These are phyloP conservation scores for Dalechampia spathulata DNA, from an alignment of 441 rosid species.

Conservation along the genomic window DNA sequence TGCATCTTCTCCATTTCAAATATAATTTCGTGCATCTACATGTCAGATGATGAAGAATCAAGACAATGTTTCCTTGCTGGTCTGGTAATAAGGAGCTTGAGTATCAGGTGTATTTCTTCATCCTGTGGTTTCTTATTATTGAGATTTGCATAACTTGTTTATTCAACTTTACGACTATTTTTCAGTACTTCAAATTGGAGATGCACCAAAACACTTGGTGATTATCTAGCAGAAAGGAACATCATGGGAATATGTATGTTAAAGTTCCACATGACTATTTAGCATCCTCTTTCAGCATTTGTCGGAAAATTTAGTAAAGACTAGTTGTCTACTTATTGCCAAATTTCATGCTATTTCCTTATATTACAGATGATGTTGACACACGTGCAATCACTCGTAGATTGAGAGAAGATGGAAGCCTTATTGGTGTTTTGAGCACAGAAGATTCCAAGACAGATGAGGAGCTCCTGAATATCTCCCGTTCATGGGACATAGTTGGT, in stretches of 20 bases:
- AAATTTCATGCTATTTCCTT: slow-evolving; percentile 3
- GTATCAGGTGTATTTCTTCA: slow-evolving; percentile 40
- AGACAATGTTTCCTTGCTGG: slow-evolving; percentile 80
- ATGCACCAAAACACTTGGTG: slow-evolving; percentile 61
- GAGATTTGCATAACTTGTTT: background rate
- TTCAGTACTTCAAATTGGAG: slow-evolving; percentile 91
- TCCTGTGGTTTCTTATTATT: background rate
- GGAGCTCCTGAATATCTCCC: slow-evolving; percentile 72
- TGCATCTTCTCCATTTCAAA: background rate
- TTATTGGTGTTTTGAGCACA: slow-evolving; percentile 79
- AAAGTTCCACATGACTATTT: no score
- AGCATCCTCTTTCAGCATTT: background rate
- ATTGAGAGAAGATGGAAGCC: slow-evolving; percentile 90
- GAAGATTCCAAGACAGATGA: slow-evolving; percentile 62
- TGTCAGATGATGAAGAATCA: slow-evolving; percentile 87
- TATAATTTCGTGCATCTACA: slow-evolving; percentile 13
- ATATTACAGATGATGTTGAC: slow-evolving; percentile 70
- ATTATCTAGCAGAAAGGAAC: slow-evolving; percentile 76
- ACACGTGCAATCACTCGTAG: slow-evolving; percentile 92
- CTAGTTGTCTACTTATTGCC: background rate
- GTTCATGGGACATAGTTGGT: slow-evolving; percentile 87
- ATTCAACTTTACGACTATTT: background rate
- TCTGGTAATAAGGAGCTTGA: slow-evolving; percentile 74
- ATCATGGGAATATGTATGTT: slow-evolving; percentile 84
- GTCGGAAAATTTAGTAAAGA: background rate